Evolutionary conservation across 106 monocot genomes (phyloP).

Genomic region (Posidonia australis): DNA sequence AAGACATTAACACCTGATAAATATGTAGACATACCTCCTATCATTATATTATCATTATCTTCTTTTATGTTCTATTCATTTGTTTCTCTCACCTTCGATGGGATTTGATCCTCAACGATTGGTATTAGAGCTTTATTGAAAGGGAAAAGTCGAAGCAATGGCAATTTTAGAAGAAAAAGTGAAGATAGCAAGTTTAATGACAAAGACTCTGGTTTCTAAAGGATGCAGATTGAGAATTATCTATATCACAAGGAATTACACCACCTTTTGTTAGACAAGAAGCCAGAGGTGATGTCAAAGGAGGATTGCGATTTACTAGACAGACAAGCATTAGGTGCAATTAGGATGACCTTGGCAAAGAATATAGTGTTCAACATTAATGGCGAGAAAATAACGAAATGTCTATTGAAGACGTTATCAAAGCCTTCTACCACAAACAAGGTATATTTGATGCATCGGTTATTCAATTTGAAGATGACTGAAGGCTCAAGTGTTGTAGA

Average conservation of each 20-base stretch:
- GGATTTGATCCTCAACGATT: no score
- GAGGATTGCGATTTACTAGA: not conserved
- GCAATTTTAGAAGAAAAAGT: not conserved
- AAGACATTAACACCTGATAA: no score
- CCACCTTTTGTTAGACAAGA: not conserved
- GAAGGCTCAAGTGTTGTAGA: not conserved
- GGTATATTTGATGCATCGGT: not conserved
- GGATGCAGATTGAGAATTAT: not conserved
- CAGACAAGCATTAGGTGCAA: not conserved
- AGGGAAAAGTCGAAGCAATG: no score
- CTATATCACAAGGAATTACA: not conserved
- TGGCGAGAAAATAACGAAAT: not conserved
- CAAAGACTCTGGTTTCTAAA: not conserved
- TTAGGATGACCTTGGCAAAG: not conserved
- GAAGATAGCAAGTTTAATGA: not conserved
- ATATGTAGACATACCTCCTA: no score
- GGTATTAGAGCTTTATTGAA: no score
- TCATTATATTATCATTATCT: no score
- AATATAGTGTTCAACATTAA: constrained; percentile 2
- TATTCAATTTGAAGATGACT: constrained; percentile 8
- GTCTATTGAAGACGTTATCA: not conserved
- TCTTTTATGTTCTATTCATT: no score
- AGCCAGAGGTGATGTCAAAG: not conserved
- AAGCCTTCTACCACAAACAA: constrained; percentile 4
- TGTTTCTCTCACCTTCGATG: no score